Percentiles rank a stretch among this genome's conserved stretches.
Conservation (phyloP, 306 rosid species). For the Quercus variabilis region DNA sequence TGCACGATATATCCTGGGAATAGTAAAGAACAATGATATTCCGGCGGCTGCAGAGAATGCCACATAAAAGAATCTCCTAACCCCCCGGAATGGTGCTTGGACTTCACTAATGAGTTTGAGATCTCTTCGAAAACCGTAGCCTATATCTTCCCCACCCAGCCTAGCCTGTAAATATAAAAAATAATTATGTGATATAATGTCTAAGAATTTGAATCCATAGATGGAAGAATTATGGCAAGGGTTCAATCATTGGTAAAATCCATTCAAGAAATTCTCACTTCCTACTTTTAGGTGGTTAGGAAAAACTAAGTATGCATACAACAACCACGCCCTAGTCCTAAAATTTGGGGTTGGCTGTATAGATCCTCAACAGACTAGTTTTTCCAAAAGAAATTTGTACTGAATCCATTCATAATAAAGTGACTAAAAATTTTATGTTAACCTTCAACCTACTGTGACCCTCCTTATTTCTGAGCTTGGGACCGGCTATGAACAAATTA, state of each 20-base stretch:
- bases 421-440: too few relatives aligned
- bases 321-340: too few relatives aligned
- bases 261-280: conserved; percentile 3
- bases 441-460: too few relatives aligned
- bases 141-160: conserved; percentile 94
- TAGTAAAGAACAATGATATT: conserved; percentile 64
- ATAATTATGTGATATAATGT: neutral
- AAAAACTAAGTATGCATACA: neutral
- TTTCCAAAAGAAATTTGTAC: too few relatives aligned
- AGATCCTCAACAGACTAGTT: too few relatives aligned
- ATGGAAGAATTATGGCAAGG: conserved; percentile 7
- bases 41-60: conserved; percentile 92
- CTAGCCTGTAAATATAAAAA: conserved; percentile 61
- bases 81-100: conserved; percentile 97
- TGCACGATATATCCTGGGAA: conserved; percentile 70
- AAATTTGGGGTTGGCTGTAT: too few relatives aligned
- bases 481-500: too few relatives aligned
- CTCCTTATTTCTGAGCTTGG: too few relatives aligned
- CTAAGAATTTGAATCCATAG: neutral
- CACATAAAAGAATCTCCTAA: conserved; percentile 80
- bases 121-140: conserved; percentile 92
- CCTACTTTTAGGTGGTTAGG: neutral
- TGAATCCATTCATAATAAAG: too few relatives aligned
- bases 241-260: neutral
- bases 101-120: conserved; percentile 98